Evolutionary conservation across 73 alveolate species (phyloP), one percentile per base, ranked within the genome.

Genomic region (Uronychia binucleata): DNA sequence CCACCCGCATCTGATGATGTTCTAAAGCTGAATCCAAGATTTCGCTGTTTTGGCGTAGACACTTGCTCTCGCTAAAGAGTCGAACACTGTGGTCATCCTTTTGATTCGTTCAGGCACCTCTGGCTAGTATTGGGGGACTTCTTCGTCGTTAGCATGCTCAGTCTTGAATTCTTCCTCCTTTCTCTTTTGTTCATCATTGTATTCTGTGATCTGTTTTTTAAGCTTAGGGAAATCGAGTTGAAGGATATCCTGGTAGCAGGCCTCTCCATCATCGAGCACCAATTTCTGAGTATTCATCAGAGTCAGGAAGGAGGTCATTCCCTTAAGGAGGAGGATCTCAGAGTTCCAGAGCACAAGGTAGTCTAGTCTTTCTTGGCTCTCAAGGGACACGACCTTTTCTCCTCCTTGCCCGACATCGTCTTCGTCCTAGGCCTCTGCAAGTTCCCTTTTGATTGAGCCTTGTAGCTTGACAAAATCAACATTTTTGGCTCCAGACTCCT

Each of bases 11-110:
- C 85, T 87, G 78, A 90, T 74, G 74, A 91, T 83, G 77, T 88
- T 91, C 60, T 91, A 92, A 0, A 91, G 80, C 59, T 85, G 90
- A 8, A 87, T 79, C 94, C 94, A 91, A 0, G 96, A 78, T 82
- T 83, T 35, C 28, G 94, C 80, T 0, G 78, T 77, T 46, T 77
- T 80, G 28, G 94, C 88, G 78, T 86, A 91, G 5, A 59, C 86
- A 58, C 88, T 86, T 29, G 94, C 91, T 82, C 87, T 81, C 58
- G 91, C 80, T 83, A 91, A 77, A 27, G 59, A 57, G 25, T 78
- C 75, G 60, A 91, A 31, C 34, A 91, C 77, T 19, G 19, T 26
- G 33, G 85, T 77, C 33, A 88, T 83, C 77, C 74, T 78, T 34
- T 31, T 77, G 32, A 77, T 82, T 83, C 94, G 75, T 13, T 82